Evolutionary conservation across 352 stramenopile genomes (phyloP).

Genomic region (Phytopythium oedochilum): DNA sequence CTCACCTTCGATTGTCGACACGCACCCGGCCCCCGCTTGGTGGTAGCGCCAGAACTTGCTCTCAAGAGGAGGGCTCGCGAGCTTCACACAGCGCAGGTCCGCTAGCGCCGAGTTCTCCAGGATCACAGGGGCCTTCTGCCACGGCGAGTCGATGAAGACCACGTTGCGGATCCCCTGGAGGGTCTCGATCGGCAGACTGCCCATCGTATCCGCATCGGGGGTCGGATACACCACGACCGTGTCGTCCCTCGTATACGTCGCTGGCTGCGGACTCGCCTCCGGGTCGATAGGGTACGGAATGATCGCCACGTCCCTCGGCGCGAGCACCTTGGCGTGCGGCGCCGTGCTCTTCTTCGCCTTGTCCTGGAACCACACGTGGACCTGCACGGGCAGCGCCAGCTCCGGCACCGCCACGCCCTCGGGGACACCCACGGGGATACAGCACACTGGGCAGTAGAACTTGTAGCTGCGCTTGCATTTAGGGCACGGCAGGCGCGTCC

Average conservation of each 20-base stretch:
- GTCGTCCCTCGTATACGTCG: slow-evolving; percentile 50
- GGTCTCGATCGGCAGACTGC: slow-evolving; percentile 48
- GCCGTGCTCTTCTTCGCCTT: slow-evolving; percentile 88
- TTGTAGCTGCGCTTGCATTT: slow-evolving; percentile 80
- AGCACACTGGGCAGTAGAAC: slow-evolving; percentile 83
- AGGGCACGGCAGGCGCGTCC: slow-evolving; percentile 52
- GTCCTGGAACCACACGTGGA: slow-evolving; percentile 87
- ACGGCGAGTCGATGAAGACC: slow-evolving; percentile 86
- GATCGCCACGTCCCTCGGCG: slow-evolving; percentile 66
- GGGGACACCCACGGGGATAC: slow-evolving; percentile 51
- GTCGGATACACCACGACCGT: slow-evolving; percentile 82
- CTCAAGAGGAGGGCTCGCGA: slow-evolving; percentile 65
- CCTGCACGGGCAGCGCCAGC: slow-evolving; percentile 61
- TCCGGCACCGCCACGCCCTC: slow-evolving; percentile 39
- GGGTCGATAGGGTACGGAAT: slow-evolving; percentile 44
- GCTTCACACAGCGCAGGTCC: slow-evolving; percentile 68
- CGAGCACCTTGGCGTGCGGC: slow-evolving; percentile 79
- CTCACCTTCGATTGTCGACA: slow-evolving; percentile 89
- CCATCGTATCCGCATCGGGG: slow-evolving; percentile 58
- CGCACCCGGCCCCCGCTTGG: slow-evolving; percentile 73
- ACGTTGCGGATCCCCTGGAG: slow-evolving; percentile 56
- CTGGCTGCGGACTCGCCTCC: slow-evolving; percentile 8
- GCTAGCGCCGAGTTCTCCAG: slow-evolving; percentile 47
- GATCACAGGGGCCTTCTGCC: slow-evolving; percentile 83
- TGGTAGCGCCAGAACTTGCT: slow-evolving; percentile 90